phyloP scores from a whole-genome alignment of 345 rosid genomes.

The Hirschfeldia incana region DNA sequence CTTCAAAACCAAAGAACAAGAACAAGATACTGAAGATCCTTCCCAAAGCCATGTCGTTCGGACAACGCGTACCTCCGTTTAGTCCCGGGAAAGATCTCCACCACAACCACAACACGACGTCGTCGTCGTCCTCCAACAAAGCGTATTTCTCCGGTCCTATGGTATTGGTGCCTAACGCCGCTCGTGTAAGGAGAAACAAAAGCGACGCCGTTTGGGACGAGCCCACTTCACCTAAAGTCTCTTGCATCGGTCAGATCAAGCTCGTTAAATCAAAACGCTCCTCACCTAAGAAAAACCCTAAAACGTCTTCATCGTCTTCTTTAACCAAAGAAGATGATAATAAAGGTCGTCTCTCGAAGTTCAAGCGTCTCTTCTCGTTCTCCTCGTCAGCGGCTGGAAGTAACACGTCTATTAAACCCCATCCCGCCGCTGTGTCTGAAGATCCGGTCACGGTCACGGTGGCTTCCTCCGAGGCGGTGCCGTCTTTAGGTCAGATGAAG shows the following conservation, averaged over 20 bases:
- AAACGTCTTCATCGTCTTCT: slow-evolving; percentile 3
- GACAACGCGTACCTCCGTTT: slow-evolving; percentile 46
- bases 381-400: slow-evolving; percentile 21
- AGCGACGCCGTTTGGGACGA: slow-evolving; percentile 51
- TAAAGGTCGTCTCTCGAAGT: slow-evolving; percentile 31
- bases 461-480: slow-evolving; percentile 39
- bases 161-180: slow-evolving; percentile 59
- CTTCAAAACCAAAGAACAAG: slow-evolving; percentile 42
- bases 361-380: slow-evolving; percentile 49
- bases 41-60: slow-evolving; percentile 59
- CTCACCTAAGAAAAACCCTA: slow-evolving; percentile 42
- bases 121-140: slow-evolving; percentile 2
- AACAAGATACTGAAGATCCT: slow-evolving; percentile 56
- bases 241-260: slow-evolving; percentile 94
- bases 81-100: slow-evolving; percentile 66
- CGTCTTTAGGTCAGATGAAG: slow-evolving; percentile 73
- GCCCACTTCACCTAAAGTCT: slow-evolving; percentile 87
- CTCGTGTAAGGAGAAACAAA: slow-evolving; percentile 47
- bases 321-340: slow-evolving; percentile 24
- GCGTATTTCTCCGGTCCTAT: slow-evolving; percentile 58
- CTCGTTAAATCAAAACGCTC: slow-evolving; percentile 29
- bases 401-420: slow-evolving; percentile 34
- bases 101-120: slow-evolving; percentile 15
- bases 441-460: slow-evolving; percentile 32
- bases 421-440: slow-evolving; percentile 6